Conservation (phyloP, 2,329 filamentous ascomycete species). For the Talaromyces verruculosus region DNA sequence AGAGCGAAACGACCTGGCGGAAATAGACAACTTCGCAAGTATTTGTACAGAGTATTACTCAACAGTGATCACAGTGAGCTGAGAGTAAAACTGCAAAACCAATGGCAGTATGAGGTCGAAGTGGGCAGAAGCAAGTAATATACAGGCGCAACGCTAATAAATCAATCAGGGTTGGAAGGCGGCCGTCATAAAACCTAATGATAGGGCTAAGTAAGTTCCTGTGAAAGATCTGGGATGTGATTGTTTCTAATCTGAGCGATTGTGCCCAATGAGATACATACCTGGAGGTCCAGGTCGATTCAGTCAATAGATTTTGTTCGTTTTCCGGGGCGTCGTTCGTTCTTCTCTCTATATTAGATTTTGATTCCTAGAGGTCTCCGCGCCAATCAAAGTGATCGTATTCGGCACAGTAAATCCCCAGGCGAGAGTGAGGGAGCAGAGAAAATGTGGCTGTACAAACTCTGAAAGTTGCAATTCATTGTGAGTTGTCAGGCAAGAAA, state of each 20-base stretch:
- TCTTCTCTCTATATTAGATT: background rate
- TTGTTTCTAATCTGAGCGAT: conserved; percentile 13
- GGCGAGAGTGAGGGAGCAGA: conserved; percentile 23
- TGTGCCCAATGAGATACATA: conserved; percentile 20
- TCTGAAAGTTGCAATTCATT: conserved; percentile 34
- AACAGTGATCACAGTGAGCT: conserved; percentile 6
- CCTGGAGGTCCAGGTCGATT: conserved; percentile 14
- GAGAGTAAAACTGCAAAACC: conserved; percentile 4
- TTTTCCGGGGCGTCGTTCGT: conserved; percentile 6
- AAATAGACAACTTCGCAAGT: background rate
- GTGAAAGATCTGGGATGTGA: conserved; percentile 2
- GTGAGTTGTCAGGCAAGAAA: conserved; percentile 31
- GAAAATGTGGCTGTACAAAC: conserved; percentile 29
- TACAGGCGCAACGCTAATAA: conserved; percentile 19
- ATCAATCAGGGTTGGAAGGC: conserved; percentile 13
- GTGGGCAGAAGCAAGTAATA: conserved; percentile 19
- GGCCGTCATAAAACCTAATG: conserved; percentile 22
- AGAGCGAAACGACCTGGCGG: background rate
- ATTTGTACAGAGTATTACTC: conserved; percentile 7
- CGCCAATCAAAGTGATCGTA: conserved; percentile 27
- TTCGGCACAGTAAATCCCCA: conserved; percentile 24
- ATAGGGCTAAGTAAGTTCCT: conserved; percentile 13
- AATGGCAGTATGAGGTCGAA: conserved; percentile 10
- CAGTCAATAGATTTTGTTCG: conserved; percentile 11
- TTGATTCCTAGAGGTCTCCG: conserved; percentile 22